These are phyloP conservation scores for Aspergillus awamori DNA, from an alignment of 2,329 filamentous ascomycete species.

Conservation along the genomic window DNA sequence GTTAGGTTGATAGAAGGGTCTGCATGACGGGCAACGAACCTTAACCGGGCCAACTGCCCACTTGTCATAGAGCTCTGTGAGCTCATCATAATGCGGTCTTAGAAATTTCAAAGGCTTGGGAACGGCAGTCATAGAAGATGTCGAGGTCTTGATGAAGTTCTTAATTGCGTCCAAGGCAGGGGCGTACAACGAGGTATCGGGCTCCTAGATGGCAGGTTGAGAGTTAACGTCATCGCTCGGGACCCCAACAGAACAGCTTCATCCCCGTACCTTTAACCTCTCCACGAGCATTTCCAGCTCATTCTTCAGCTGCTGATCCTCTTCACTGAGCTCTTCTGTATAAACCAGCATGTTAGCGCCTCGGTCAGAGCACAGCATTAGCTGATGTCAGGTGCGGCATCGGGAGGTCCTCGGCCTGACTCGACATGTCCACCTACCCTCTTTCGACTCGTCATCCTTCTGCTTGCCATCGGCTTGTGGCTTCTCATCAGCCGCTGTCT, in stretches of 20 bases:
- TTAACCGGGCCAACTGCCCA: conserved; percentile 86
- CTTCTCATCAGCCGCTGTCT: conserved; percentile 68
- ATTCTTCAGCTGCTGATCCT: conserved; percentile 96
- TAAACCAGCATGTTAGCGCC: conserved; percentile 39
- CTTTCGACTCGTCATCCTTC: conserved; percentile 71
- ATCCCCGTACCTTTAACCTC: conserved; percentile 71
- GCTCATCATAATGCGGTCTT: conserved; percentile 89
- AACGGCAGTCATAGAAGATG: conserved; percentile 98
- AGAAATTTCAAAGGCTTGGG: conserved; percentile 98
- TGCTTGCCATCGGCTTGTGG: conserved; percentile 67
- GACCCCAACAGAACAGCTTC: conserved; percentile 12
- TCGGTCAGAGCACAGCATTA: conserved; percentile 39
- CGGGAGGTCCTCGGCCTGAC: conserved; percentile 7
- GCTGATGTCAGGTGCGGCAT: conserved; percentile 4
- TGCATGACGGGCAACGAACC: conserved; percentile 51
- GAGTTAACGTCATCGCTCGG: conserved; percentile 31
- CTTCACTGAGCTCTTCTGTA: conserved; percentile 90
- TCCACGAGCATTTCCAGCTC: conserved; percentile 98
- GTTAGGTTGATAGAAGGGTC: conserved; percentile 8
- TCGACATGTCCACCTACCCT: conserved; percentile 50
- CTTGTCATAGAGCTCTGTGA: conserved; percentile 84
- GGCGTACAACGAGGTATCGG: conserved; percentile 84
- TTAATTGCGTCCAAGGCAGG: conserved; percentile 95
- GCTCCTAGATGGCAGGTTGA: conserved; percentile 62
- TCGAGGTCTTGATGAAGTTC: conserved; percentile 97